A percentile compares a stretch with the other conserved stretches of the same genome.
phyloP scores from a whole-genome alignment of 192 early-diverging fungal genomes.

The Podila clonocystis region DNA sequence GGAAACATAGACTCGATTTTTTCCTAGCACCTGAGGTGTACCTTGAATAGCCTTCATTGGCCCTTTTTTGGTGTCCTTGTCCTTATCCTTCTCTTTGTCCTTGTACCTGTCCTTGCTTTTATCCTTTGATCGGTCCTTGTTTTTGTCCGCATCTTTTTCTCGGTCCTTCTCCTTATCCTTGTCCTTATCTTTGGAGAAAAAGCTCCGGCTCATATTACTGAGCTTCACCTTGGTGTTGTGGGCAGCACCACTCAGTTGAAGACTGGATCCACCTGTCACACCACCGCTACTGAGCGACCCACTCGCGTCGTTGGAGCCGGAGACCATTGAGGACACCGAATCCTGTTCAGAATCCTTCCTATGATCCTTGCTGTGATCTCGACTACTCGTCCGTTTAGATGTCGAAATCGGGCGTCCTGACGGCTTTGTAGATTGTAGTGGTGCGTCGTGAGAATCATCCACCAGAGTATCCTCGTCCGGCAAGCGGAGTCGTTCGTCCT shows the following conservation, averaged over 20 bases:
- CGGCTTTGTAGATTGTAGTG: neutral
- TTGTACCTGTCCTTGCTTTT: constrained; percentile 22
- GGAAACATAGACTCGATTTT: neutral
- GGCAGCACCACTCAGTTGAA: constrained; percentile 1
- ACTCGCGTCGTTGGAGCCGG: neutral
- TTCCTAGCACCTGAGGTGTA: neutral
- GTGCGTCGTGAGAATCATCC: neutral
- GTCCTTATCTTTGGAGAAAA: constrained; percentile 49
- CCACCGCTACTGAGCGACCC: constrained; percentile 2
- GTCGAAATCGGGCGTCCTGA: neutral
- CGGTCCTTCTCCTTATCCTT: constrained; percentile 17
- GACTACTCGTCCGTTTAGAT: constrained; percentile 22
- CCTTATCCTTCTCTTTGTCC: constrained; percentile 16
- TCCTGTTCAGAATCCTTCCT: constrained; percentile 17
- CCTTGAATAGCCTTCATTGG: constrained; percentile 2
- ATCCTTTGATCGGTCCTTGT: constrained; percentile 11
- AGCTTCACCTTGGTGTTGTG: constrained; percentile 24
- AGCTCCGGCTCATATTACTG: constrained; percentile 42
- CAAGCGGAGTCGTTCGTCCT: constrained; percentile 35
- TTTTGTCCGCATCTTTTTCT: constrained; percentile 5
- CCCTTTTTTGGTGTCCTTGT: neutral
- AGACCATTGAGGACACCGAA: neutral
- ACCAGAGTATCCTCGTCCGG: constrained; percentile 9
- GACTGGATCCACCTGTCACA: constrained; percentile 6
- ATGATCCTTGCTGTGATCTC: constrained; percentile 22